A percentile compares a stretch with the other conserved stretches of the same genome.
Evolutionary conservation across 2,329 filamentous ascomycete genomes (phyloP).

Genomic region (Biscogniauxia mediterranea): DNA sequence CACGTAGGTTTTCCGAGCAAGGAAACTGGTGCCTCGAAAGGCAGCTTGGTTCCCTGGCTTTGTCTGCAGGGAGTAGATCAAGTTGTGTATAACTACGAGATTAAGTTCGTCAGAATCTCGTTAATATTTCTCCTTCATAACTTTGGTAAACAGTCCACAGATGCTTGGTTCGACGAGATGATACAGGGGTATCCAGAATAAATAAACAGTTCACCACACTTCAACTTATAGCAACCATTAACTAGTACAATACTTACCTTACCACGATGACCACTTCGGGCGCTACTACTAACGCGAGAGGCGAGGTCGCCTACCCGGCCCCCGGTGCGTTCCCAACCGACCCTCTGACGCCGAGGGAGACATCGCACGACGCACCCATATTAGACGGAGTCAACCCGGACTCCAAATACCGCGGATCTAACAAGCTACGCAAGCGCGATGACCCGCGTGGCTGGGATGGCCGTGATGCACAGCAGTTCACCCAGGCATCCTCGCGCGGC

Average conservation of each 20-base stretch:
- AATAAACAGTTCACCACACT: no score
- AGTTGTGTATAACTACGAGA: neutral
- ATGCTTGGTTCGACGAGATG: neutral
- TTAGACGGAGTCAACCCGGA: neutral
- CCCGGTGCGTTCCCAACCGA: neutral
- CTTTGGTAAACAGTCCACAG: neutral
- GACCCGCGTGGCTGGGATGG: slow-evolving; percentile 15
- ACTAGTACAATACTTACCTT: neutral
- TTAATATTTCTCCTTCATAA: no score
- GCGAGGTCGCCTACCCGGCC: neutral
- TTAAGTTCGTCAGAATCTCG: neutral
- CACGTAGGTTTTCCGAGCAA: neutral
- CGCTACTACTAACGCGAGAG: neutral
- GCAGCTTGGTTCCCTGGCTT: neutral
- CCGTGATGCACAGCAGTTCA: slow-evolving; percentile 2
- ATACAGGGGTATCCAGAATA: no score
- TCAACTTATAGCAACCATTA: no score
- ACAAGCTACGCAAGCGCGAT: slow-evolving; percentile 20
- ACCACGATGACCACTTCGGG: neutral
- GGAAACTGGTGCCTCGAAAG: neutral
- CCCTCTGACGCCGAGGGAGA: neutral
- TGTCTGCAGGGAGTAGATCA: neutral
- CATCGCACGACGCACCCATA: neutral
- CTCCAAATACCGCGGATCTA: slow-evolving; percentile 6
- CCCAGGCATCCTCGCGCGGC: neutral